Conservation (phyloP, 345 rosid species). For the Noccaea caerulescens region DNA sequence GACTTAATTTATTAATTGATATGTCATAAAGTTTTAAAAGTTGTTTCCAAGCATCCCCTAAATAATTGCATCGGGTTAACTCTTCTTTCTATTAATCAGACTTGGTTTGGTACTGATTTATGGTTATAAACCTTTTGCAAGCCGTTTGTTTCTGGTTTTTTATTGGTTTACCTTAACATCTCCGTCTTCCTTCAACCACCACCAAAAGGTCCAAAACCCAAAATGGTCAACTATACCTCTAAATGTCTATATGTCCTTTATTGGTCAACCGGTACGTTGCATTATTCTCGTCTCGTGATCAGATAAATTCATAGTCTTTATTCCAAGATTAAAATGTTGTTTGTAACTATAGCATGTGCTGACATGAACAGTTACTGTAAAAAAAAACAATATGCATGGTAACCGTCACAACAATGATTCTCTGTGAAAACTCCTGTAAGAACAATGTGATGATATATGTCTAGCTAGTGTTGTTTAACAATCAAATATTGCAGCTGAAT, state of each 20-base stretch:
- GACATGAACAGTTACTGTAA: conserved; percentile 1
- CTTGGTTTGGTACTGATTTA: not conserved
- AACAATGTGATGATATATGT: conserved; percentile 2
- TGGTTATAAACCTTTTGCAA: not conserved
- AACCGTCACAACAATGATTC: conserved; percentile 27
- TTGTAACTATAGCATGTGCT: conserved; percentile 2
- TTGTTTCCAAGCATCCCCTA: too few species aligned
- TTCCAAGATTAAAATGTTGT: not conserved
- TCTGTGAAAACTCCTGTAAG: conserved; percentile 32
- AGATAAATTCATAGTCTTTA: not conserved
- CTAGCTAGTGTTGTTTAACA: too few species aligned
- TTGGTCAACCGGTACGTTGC: not conserved
- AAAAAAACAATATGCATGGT: not conserved
- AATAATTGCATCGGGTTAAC: too few species aligned
- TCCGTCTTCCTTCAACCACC: not conserved
- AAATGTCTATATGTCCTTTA: not conserved
- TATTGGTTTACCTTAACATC: not conserved
- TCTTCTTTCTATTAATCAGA: not conserved
- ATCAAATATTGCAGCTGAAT: too few species aligned
- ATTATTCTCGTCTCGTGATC: not conserved
- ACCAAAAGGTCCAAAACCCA: not conserved
- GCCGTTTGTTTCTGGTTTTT: not conserved
- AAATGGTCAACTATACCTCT: not conserved
- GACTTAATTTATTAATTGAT: too few species aligned
- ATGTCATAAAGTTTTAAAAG: too few species aligned